These are phyloP conservation scores for Akanthomyces uredinophilus DNA, from an alignment of 2,329 filamentous ascomycete genomes.

Conservation along the genomic window DNA sequence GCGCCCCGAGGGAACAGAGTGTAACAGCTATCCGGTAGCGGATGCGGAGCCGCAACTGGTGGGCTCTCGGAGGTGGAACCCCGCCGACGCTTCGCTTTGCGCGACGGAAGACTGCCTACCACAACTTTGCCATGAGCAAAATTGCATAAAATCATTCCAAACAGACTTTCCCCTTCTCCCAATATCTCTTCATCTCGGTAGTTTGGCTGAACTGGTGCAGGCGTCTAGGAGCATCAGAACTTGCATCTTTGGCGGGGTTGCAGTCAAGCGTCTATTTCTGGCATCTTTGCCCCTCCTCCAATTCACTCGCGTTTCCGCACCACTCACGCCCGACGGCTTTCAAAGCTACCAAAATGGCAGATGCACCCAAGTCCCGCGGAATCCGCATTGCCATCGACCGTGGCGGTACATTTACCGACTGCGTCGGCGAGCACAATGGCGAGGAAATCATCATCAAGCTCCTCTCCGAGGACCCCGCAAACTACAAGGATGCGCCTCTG, in stretches of 20 bases:
- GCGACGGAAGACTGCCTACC: neutral
- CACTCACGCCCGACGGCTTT: neutral
- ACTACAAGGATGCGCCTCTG: constrained; percentile 85
- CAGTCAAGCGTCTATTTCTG: neutral
- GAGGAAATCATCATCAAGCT: constrained; percentile 83
- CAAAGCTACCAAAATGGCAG: constrained; percentile 28
- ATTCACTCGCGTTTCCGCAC: neutral
- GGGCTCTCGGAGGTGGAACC: constrained; percentile 19
- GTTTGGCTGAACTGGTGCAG: neutral
- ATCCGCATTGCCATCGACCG: constrained; percentile 74
- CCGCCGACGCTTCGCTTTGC: constrained; percentile 16
- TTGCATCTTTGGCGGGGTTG: neutral
- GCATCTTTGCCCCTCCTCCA: neutral
- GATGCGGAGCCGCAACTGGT: constrained; percentile 11
- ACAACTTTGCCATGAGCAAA: neutral
- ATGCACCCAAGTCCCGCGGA: constrained; percentile 42
- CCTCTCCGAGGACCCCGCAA: constrained; percentile 81
- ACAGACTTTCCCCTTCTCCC: neutral
- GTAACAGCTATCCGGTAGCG: neutral
- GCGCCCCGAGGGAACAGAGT: neutral
- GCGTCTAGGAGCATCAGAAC: neutral
- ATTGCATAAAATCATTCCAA: neutral
- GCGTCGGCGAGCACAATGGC: constrained; percentile 74
- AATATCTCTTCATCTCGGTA: neutral
- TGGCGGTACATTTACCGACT: constrained; percentile 90